Evolutionary conservation across 225 moss, liverwort and hornwort species (phyloP).

Genomic region (Marchantia paleacea): DNA sequence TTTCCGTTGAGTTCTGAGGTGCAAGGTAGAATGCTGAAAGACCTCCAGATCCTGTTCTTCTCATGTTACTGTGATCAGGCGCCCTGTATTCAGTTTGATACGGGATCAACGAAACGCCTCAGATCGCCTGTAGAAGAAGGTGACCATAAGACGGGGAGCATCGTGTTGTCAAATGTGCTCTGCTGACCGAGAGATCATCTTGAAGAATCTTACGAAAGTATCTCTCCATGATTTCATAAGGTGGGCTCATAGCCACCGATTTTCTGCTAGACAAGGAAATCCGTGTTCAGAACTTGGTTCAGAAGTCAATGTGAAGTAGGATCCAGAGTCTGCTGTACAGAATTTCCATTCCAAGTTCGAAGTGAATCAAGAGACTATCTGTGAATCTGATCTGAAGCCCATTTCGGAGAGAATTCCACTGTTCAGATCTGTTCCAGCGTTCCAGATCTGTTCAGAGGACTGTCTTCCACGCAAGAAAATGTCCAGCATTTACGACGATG

Average conservation of each 20-base stretch:
- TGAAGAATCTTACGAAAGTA: not conserved
- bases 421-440: too few relatives aligned
- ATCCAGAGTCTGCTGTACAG: not conserved
- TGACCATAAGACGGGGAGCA: not conserved
- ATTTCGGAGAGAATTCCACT: not conserved
- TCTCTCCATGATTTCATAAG: not conserved
- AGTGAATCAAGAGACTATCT: not conserved
- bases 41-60: not conserved
- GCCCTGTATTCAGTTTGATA: not conserved
- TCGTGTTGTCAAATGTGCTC: not conserved
- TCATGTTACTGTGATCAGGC: not conserved
- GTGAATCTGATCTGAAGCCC: not conserved
- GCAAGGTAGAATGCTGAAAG: too few relatives aligned
- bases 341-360: not conserved
- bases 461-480: not conserved
- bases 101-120: not conserved
- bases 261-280: not conserved
- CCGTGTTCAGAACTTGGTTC: not conserved
- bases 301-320: not conserved
- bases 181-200: not conserved
- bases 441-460: not conserved
- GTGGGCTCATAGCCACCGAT: not conserved
- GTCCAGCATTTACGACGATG: constrained; percentile 18
- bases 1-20: too few relatives aligned
- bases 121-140: not conserved